phyloP scores from a whole-genome alignment of 2,329 filamentous ascomycete species.

The Ramichloridium luteum region DNA sequence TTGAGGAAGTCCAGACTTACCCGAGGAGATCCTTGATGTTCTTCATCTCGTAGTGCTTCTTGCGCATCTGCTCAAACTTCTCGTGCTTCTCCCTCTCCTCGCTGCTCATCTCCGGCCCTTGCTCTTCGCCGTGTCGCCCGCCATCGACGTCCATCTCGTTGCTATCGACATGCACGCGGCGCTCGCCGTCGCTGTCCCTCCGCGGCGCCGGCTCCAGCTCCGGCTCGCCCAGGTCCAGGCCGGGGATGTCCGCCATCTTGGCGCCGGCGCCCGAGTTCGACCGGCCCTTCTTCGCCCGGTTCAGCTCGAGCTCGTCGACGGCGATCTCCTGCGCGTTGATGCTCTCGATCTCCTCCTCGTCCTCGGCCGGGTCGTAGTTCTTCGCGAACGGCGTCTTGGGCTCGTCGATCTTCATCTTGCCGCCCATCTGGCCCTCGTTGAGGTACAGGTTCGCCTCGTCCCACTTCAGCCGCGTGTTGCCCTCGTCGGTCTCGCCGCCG shows the following conservation, averaged over 20 bases:
- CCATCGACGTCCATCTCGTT: constrained; percentile 29
- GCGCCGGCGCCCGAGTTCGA: constrained; percentile 17
- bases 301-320: constrained; percentile 54
- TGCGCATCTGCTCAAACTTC: constrained; percentile 80
- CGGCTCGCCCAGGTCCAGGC: constrained; percentile 81
- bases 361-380: constrained; percentile 80
- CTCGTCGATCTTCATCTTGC: constrained; percentile 98
- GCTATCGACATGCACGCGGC: constrained; percentile 68
- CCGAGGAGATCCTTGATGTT: constrained; percentile 81
- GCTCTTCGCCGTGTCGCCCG: constrained; percentile 47
- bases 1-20: constrained; percentile 32
- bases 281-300: constrained; percentile 29
- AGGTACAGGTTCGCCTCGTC: constrained; percentile 97
- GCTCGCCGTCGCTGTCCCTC: constrained; percentile 41
- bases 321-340: constrained; percentile 59
- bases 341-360: constrained; percentile 60
- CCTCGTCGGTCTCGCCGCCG: constrained; percentile 39
- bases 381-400: constrained; percentile 94
- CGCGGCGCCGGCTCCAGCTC: constrained; percentile 42
- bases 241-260: constrained; percentile 72
- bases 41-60: constrained; percentile 98
- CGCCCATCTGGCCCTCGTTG: constrained; percentile 86
- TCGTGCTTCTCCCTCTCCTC: constrained; percentile 86
- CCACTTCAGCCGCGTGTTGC: constrained; percentile 79
- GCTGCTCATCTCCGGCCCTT: constrained; percentile 39